Base-by-base conservation (phyloP, 1,139 yeast species). In the Yamadazyma friedrichii region DNA sequence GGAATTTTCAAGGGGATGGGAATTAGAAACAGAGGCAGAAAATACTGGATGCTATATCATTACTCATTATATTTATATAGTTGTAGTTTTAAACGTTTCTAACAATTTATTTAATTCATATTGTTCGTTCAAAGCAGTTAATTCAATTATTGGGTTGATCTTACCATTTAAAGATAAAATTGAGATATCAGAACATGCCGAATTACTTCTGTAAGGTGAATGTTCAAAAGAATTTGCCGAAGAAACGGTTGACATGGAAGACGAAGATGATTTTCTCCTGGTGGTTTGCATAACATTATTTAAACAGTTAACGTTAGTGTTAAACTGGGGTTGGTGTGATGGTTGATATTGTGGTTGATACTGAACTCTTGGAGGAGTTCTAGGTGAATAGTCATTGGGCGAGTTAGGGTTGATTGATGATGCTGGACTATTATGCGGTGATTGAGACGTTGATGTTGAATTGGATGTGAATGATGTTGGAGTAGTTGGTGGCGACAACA, bases 41-140 rank as follows among this genome's bases (percentile, higher is more conserved):
- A 15, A 4, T 15, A 15, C 9, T 15, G 26, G 11, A 25, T 36
- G 36, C 40, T 30, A 24, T 34, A 24, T 34, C 28, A 15, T 39
- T 16, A 35, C 13, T 34, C 32, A 35, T 35, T 20, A 20, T 35
- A 32, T 26, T 24, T 17, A 24, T 33, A 33, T 20, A 20, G 24
- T 20, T 20, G 45, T 41, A 16, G 36, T 43, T 25, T 48, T 42
- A 30, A 51, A 47, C 25, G 45, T 35, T 22, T 47, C 45, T 36
- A 70, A 61, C 53, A 70, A 59, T 42, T 54, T 57, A 43, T 66
- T 65, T 54, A 70, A 64, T 49, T 68, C 65, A 38, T 57, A 54
- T 49, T 70, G 74, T 54, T 70, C 76, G 37, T 64, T 63, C 37
- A 61, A 58, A 9, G 76, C 76, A 9, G 76, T 58, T 46, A 66